A percentile compares a stretch with the other conserved stretches of the same genome.
Conservation (phyloP, 2,329 filamentous ascomycete genomes). For the Aspergillus sp. region DNA sequence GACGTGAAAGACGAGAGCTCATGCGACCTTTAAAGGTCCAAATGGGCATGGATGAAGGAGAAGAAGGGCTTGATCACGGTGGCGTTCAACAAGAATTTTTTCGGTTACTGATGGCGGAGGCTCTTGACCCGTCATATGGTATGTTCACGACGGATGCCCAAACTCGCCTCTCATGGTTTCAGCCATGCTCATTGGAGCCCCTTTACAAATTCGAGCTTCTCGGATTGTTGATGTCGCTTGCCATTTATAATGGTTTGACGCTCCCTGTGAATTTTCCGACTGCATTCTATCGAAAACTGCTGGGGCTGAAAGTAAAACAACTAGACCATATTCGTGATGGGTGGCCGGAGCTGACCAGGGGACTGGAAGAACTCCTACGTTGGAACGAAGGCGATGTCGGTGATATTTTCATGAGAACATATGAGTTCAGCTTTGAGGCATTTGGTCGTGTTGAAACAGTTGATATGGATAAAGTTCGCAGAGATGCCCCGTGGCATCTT, state of each 20-base stretch:
- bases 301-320: conserved; percentile 67
- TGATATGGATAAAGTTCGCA: conserved; percentile 51
- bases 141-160: conserved; percentile 74
- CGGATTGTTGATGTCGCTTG: conserved; percentile 82
- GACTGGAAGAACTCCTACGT: conserved; percentile 69
- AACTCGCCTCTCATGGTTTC: conserved; percentile 84
- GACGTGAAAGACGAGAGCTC: conserved; percentile 76
- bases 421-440: conserved; percentile 73
- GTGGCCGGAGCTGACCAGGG: conserved; percentile 78
- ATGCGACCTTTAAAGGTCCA: conserved; percentile 84
- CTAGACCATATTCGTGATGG: conserved; percentile 79
- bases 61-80: conserved; percentile 89
- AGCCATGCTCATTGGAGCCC: conserved; percentile 76
- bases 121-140: conserved; percentile 73
- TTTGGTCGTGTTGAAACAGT: conserved; percentile 56
- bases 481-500: conserved; percentile 38
- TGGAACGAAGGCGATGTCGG: conserved; percentile 81
- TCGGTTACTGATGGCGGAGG: conserved; percentile 75
- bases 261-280: conserved; percentile 86
- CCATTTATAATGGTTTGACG: conserved; percentile 89
- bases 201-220: conserved; percentile 88
- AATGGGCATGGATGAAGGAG: conserved; percentile 76
- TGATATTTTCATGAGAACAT: conserved; percentile 79
- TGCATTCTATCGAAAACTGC: conserved; percentile 77
- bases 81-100: conserved; percentile 98